Base-by-base conservation (phyloP, 106 monocot species). In the Phalaenopsis aphrodite region DNA sequence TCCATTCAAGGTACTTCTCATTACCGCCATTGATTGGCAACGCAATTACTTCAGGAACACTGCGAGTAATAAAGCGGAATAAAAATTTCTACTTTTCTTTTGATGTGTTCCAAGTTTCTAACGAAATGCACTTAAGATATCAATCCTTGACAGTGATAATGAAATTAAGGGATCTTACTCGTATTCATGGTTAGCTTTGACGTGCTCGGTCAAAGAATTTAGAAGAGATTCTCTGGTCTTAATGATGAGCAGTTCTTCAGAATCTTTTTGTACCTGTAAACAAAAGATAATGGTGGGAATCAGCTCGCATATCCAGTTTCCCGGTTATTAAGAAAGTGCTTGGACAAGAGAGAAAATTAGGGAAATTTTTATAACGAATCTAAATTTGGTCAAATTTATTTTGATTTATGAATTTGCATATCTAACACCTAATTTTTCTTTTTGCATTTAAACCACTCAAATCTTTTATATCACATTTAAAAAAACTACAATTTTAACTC, bases 101-200 rank as follows among this genome's bases (percentile, higher is more conserved):
- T 30, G 30, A 30, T 30, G 30, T 30, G 30, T 30, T 30, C 30
- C 30, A 30, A 30, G 10, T 52, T 52, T 48, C 12, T 52, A n/a
- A 61, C 5, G n/a, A 61, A 61, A 61, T 61, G 61, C 5, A 21
- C 61, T 61, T 30, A 5, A 61, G 21, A 21, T 61, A 21, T 61
- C 61, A 61, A 21, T 19, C 57, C 57, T 57, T 18, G 4, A 17
- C 11, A 18, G 12, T 9, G 8, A 61, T 21, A 61, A 61, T 3
- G 38, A 69, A 69, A 39, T 14, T 69, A 69, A 11, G 21, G 2
- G 1, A 46, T 17, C 85, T 88, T 99, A 94, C 94, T 99, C 98
- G 41, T 98, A 92, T 89, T 92, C 92, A 84, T 98, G 98, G 79
- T 98, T 92, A 57, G 90, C 41, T 76, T 98, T 98, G 48, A 98